A percentile compares a stretch with the other conserved stretches of the same genome.
phyloP scores from a whole-genome alignment of 2,329 filamentous ascomycete genomes.

The Scytalidium lignicola region DNA sequence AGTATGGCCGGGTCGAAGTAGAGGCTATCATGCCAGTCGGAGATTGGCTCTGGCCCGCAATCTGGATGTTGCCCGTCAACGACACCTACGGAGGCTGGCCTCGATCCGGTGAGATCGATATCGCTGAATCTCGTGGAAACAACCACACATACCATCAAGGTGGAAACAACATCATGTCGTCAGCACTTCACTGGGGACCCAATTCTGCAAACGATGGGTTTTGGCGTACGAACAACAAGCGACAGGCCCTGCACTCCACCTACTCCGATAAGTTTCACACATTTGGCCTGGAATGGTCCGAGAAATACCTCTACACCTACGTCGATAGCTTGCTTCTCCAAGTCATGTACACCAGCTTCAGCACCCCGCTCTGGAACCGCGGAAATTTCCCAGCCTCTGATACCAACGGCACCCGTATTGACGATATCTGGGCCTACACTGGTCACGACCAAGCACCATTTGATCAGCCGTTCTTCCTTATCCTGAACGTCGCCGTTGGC shows the following conservation, averaged over 20 bases:
- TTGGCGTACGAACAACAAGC: slow-evolving; percentile 80
- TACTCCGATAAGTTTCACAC: slow-evolving; percentile 67
- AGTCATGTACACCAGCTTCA: slow-evolving; percentile 73
- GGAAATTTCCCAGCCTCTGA: slow-evolving; percentile 61
- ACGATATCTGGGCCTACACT: slow-evolving; percentile 59
- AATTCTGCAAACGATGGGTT: slow-evolving; percentile 67
- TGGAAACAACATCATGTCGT: slow-evolving; percentile 76
- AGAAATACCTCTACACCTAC: slow-evolving; percentile 86
- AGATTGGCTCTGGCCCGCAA: slow-evolving; percentile 90
- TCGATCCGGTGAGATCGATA: slow-evolving; percentile 76
- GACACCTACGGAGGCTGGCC: slow-evolving; percentile 75
- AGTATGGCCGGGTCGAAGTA: slow-evolving; percentile 78
- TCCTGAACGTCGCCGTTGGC: slow-evolving; percentile 71
- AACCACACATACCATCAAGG: slow-evolving; percentile 71
- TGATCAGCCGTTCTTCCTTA: slow-evolving; percentile 70
- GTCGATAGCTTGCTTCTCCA: slow-evolving; percentile 75
- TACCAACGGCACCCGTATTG: slow-evolving; percentile 59
- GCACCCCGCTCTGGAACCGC: slow-evolving; percentile 61
- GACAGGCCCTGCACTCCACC: slow-evolving; percentile 67
- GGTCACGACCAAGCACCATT: slow-evolving; percentile 63
- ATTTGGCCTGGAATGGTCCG: slow-evolving; percentile 79
- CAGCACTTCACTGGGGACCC: slow-evolving; percentile 78
- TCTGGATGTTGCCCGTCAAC: slow-evolving; percentile 78
- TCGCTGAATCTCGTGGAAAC: slow-evolving; percentile 76
- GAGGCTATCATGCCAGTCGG: slow-evolving; percentile 69